Evolutionary conservation across 805 yeast genomes (phyloP).

Genomic region (Metschnikowia vanudenii): DNA sequence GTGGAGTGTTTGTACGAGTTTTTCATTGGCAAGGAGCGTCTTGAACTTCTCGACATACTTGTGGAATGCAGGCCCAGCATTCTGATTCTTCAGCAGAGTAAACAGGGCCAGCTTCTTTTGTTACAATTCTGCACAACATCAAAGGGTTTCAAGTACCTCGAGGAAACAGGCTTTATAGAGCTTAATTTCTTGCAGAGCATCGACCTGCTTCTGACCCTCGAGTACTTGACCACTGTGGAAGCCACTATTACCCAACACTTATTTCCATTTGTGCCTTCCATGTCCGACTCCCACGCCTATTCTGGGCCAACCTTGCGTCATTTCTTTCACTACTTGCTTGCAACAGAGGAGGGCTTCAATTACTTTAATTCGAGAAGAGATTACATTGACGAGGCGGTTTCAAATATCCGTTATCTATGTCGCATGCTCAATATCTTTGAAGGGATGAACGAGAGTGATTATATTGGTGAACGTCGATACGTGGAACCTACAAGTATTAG

Average conservation of each 20-base stretch:
- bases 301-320: constrained; percentile 35
- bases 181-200: constrained; percentile 10
- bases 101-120: constrained; percentile 46
- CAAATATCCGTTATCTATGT: constrained; percentile 13
- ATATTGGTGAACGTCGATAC: background rate
- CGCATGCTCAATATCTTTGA: constrained; percentile 13
- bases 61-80: constrained; percentile 57
- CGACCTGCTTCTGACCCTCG: constrained; percentile 10
- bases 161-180: constrained; percentile 41
- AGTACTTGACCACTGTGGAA: constrained; percentile 16
- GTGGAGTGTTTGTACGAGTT: constrained; percentile 24
- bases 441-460: constrained; percentile 1
- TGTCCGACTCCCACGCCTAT: background rate
- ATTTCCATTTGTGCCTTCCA: constrained; percentile 25
- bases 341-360: constrained; percentile 76
- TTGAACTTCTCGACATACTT: constrained; percentile 48
- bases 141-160: constrained; percentile 64
- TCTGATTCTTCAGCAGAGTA: constrained; percentile 26
- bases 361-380: constrained; percentile 45
- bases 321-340: constrained; percentile 76
- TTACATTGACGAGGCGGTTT: constrained; percentile 39
- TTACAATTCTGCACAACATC: constrained; percentile 63
- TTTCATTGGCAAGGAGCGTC: constrained; percentile 21
- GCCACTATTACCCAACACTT: constrained; percentile 11
- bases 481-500: background rate